These are phyloP conservation scores for Populus hybrid DNA, from an alignment of 441 rosid genomes.

Conservation along the genomic window DNA sequence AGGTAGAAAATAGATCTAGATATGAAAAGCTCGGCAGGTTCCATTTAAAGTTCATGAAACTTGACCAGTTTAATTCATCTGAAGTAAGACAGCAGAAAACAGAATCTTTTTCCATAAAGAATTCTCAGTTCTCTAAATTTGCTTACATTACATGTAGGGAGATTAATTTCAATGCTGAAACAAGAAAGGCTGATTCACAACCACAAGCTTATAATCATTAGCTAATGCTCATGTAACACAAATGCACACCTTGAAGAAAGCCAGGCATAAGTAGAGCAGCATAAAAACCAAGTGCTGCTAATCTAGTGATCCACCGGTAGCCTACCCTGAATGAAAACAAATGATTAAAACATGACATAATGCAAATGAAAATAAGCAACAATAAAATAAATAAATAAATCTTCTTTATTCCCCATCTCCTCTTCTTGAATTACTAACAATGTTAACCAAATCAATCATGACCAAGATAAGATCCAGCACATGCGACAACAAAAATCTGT, in stretches of 20 bases:
- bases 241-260: slow-evolving; percentile 72
- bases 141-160: too few relatives aligned
- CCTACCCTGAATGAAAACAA: slow-evolving; percentile 77
- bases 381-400: neutral
- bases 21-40: too few relatives aligned
- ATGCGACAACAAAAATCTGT: too few relatives aligned
- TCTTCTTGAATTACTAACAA: neutral
- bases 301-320: slow-evolving; percentile 66
- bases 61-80: too few relatives aligned
- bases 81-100: too few relatives aligned
- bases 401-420: neutral
- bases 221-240: neutral
- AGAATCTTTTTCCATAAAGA: too few relatives aligned
- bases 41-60: too few relatives aligned
- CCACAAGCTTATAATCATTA: neutral
- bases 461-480: neutral
- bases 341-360: slow-evolving; percentile 26
- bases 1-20: too few relatives aligned
- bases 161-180: neutral
- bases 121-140: too few relatives aligned
- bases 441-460: neutral
- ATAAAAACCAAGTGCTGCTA: slow-evolving; percentile 51
- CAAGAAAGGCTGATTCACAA: neutral
- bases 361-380: slow-evolving; percentile 1
- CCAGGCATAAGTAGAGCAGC: slow-evolving; percentile 83